phyloP scores from a whole-genome alignment of 2,329 filamentous ascomycete species.

The Ascochyta rabiei region DNA sequence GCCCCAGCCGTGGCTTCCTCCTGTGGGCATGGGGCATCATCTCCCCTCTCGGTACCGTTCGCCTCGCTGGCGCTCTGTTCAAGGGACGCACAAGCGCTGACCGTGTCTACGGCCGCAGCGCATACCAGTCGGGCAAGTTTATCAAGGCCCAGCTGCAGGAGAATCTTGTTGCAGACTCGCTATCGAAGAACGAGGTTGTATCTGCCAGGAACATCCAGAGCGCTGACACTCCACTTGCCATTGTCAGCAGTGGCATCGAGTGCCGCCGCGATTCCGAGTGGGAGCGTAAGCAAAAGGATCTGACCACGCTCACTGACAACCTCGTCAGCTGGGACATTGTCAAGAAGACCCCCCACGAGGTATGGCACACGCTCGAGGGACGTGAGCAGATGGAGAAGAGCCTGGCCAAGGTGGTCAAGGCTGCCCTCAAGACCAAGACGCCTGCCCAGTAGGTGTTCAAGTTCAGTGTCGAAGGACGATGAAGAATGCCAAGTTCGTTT shows the following conservation, averaged over 20 bases:
- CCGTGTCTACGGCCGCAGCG: slow-evolving; percentile 79
- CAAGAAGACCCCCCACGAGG: slow-evolving; percentile 79
- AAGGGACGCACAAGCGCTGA: slow-evolving; percentile 80
- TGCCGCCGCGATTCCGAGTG: slow-evolving; percentile 72
- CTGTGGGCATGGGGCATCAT: slow-evolving; percentile 87
- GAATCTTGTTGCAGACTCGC: slow-evolving; percentile 81
- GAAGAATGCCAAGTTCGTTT: not conserved
- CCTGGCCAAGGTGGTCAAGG: slow-evolving; percentile 69
- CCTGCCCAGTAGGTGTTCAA: not conserved
- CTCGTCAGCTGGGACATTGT: slow-evolving; percentile 86
- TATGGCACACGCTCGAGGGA: slow-evolving; percentile 80
- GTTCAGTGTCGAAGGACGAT: not conserved
- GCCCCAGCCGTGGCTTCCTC: slow-evolving; percentile 74
- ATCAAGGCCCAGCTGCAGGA: slow-evolving; percentile 94
- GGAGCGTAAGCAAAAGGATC: slow-evolving; percentile 83
- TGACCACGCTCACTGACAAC: slow-evolving; percentile 80
- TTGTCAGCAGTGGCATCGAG: slow-evolving; percentile 81
- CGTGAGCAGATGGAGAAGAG: slow-evolving; percentile 78
- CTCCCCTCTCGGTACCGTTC: slow-evolving; percentile 84
- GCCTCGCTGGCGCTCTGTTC: slow-evolving; percentile 80
- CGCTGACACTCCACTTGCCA: slow-evolving; percentile 73
- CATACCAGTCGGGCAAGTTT: slow-evolving; percentile 80
- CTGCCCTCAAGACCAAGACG: slow-evolving; percentile 23
- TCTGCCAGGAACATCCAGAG: slow-evolving; percentile 81
- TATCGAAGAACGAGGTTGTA: slow-evolving; percentile 81